phyloP scores from a whole-genome alignment of 768 basidiomycete genomes.

The Psilocybe subaeruginosa region DNA sequence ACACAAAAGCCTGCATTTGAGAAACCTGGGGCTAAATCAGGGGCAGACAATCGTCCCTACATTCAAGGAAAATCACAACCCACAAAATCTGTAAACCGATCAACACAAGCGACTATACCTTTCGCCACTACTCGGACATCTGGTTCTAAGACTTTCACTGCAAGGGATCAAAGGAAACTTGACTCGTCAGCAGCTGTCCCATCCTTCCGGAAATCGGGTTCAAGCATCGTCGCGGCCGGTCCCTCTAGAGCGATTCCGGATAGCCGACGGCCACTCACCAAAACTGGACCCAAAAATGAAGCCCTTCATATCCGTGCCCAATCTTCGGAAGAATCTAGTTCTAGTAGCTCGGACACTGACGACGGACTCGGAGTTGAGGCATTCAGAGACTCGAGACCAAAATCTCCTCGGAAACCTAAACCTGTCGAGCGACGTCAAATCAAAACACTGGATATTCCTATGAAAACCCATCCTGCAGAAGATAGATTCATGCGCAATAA shows the following conservation, averaged over 20 bases:
- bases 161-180: constrained; percentile 35
- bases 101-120: constrained; percentile 6
- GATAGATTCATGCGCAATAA: constrained; percentile 60
- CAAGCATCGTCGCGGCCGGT: constrained; percentile 2
- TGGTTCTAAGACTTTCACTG: constrained; percentile 28
- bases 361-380: constrained; percentile 41
- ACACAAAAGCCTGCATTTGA: constrained; percentile 17
- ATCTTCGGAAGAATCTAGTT: constrained; percentile 32
- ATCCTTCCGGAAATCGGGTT: constrained; percentile 40
- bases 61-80: constrained; percentile 16
- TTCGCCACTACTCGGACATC: constrained; percentile 13
- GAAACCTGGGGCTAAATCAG: constrained; percentile 5
- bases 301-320: constrained; percentile 21
- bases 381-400: constrained; percentile 55
- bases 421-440: constrained; percentile 62
- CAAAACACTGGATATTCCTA: constrained; percentile 61
- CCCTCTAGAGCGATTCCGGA: constrained; percentile 8
- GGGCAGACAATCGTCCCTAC: constrained; percentile 9
- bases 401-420: constrained; percentile 60
- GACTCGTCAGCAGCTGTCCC: constrained; percentile 39
- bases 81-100: neutral
- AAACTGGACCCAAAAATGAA: constrained; percentile 32
- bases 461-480: constrained; percentile 44
- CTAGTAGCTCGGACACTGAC: constrained; percentile 54
- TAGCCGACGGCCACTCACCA: constrained; percentile 2